Evolutionary conservation across 345 rosid species (phyloP).

Genomic region (Eutrema japonicum): DNA sequence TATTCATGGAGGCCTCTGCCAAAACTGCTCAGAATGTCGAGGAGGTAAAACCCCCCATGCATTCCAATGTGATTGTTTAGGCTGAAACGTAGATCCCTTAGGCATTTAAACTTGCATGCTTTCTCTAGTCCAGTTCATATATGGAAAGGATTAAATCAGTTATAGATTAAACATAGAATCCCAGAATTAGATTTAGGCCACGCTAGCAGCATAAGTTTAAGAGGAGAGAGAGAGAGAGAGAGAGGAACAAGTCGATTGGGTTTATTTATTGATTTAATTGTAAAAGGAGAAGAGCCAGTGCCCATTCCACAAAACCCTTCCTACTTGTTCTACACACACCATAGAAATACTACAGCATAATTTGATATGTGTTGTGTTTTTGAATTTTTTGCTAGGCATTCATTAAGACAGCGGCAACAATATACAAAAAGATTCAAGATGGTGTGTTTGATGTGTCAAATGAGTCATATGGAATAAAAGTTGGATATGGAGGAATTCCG

Average conservation of each 20-base stretch:
- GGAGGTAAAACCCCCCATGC: constrained; percentile 54
- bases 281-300: not conserved
- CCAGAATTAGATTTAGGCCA: constrained; percentile 9
- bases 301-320: not conserved
- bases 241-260: not conserved
- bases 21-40: constrained; percentile 98
- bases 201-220: not conserved
- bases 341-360: not conserved
- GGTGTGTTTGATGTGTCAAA: constrained; percentile 97
- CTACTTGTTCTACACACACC: not conserved
- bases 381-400: constrained; percentile 64
- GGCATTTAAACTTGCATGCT: not conserved
- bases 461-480: constrained; percentile 97
- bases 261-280: not conserved
- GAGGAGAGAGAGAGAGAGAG: not conserved
- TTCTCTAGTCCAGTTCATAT: not conserved
- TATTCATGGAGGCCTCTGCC: constrained; percentile 99
- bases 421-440: constrained; percentile 96
- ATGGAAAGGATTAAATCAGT: constrained; percentile 1
- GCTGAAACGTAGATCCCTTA: not conserved
- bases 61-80: constrained; percentile 4
- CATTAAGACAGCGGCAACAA: constrained; percentile 90
- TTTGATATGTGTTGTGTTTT: constrained; percentile 11
- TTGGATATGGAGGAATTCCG: constrained; percentile 94
- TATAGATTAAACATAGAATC: not conserved